phyloP scores from a whole-genome alignment of 2,329 filamentous ascomycete genomes.

The Bipolaris cookei region DNA sequence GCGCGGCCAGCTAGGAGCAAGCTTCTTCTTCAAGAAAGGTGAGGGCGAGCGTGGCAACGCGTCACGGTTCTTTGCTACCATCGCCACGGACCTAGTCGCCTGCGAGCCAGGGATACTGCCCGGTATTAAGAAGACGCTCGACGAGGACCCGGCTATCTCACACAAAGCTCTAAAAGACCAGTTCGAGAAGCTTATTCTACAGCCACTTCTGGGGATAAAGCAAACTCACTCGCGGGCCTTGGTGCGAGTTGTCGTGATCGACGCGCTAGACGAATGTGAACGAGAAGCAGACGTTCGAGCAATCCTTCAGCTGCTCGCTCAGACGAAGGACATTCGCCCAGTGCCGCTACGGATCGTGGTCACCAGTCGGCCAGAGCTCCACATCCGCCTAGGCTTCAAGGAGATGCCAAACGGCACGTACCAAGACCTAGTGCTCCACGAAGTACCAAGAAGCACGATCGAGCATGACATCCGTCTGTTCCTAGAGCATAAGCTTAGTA shows the following conservation, averaged over 20 bases:
- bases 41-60: constrained; percentile 20
- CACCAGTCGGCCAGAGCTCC: constrained; percentile 30
- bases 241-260: constrained; percentile 16
- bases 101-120: constrained; percentile 14
- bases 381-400: constrained; percentile 28
- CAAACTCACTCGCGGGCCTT: background rate
- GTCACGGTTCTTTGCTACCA: constrained; percentile 22
- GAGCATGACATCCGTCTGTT: constrained; percentile 31
- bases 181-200: constrained; percentile 16
- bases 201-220: constrained; percentile 8
- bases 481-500: constrained; percentile 25
- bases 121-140: constrained; percentile 21
- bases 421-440: constrained; percentile 28
- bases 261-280: constrained; percentile 47
- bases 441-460: constrained; percentile 26
- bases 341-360: constrained; percentile 25
- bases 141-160: constrained; percentile 13
- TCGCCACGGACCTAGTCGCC: constrained; percentile 22
- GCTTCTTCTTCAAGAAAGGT: constrained; percentile 18
- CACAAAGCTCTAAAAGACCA: constrained; percentile 10
- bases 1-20: constrained; percentile 4
- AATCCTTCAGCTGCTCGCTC: constrained; percentile 31
- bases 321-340: constrained; percentile 11
- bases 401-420: constrained; percentile 26
- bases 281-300: constrained; percentile 16